Evolutionary conservation across 2,329 filamentous ascomycete genomes (phyloP).

Genomic region (Davidsoniella neocaledoniae): DNA sequence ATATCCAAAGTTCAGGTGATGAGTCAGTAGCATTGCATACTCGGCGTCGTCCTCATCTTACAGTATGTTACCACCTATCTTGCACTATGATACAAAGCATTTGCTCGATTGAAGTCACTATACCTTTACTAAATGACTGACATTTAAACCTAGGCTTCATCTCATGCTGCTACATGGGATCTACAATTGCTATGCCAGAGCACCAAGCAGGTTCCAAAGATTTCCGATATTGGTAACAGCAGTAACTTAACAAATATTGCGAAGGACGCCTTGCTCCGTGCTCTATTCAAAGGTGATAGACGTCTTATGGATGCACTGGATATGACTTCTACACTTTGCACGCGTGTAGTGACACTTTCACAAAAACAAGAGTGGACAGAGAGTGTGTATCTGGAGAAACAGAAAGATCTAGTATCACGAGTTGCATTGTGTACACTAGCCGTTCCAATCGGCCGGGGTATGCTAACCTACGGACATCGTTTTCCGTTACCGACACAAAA

Average conservation of each 20-base stretch:
- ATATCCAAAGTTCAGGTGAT: conserved; percentile 13
- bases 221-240: too few species aligned
- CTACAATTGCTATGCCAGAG: conserved; percentile 60
- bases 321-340: conserved; percentile 70
- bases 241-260: too few species aligned
- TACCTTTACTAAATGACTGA: conserved; percentile 2
- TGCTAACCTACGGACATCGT: conserved; percentile 76
- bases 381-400: conserved; percentile 73
- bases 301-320: conserved; percentile 72
- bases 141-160: conserved; percentile 19
- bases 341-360: conserved; percentile 61
- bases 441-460: conserved; percentile 69
- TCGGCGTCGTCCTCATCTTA: too few species aligned
- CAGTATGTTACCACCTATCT: conserved; percentile 25
- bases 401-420: conserved; percentile 77
- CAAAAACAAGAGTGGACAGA: conserved; percentile 67
- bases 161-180: conserved; percentile 55
- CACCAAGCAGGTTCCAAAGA: conserved; percentile 17
- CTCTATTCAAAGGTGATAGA: conserved; percentile 83
- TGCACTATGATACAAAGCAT: background rate
- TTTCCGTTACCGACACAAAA: conserved; percentile 85
- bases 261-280: conserved; percentile 54
- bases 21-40: too few species aligned
- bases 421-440: conserved; percentile 78
- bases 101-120: background rate